These are phyloP conservation scores for Begonia loranthoides DNA, from an alignment of 306 rosid species.

Conservation along the genomic window DNA sequence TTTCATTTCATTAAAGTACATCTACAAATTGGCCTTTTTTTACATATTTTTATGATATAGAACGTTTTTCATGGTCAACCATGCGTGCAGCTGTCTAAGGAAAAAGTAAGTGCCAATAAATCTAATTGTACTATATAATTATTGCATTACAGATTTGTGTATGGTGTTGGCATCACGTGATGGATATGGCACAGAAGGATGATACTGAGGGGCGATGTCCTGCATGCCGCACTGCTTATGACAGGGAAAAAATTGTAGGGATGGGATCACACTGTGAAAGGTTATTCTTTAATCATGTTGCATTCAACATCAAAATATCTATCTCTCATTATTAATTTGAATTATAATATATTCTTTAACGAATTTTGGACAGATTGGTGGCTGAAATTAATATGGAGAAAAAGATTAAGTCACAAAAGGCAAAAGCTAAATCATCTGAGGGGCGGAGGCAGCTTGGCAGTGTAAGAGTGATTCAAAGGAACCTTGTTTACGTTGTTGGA, in stretches of 20 bases:
- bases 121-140: too few relatives aligned
- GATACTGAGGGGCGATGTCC: constrained; percentile 94
- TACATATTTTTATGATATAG: too few relatives aligned
- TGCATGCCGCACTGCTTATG: constrained; percentile 88
- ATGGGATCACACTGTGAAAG: constrained; percentile 82
- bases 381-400: constrained; percentile 60
- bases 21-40: too few relatives aligned
- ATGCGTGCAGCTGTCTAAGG: too few relatives aligned
- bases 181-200: constrained; percentile 98
- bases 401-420: constrained; percentile 67
- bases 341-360: not conserved
- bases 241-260: constrained; percentile 93
- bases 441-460: constrained; percentile 94
- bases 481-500: constrained; percentile 96
- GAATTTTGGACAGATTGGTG: constrained; percentile 33
- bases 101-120: too few relatives aligned
- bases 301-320: too few relatives aligned
- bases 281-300: constrained; percentile 17
- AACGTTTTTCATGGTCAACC: too few relatives aligned
- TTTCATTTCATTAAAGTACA: too few relatives aligned
- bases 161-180: constrained; percentile 99
- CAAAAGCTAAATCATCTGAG: constrained; percentile 67
- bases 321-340: too few relatives aligned
- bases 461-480: constrained; percentile 96
- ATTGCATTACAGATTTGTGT: constrained; percentile 62